Base-by-base conservation (phyloP, 805 yeast species). In the Yarrowia alimentaria region DNA sequence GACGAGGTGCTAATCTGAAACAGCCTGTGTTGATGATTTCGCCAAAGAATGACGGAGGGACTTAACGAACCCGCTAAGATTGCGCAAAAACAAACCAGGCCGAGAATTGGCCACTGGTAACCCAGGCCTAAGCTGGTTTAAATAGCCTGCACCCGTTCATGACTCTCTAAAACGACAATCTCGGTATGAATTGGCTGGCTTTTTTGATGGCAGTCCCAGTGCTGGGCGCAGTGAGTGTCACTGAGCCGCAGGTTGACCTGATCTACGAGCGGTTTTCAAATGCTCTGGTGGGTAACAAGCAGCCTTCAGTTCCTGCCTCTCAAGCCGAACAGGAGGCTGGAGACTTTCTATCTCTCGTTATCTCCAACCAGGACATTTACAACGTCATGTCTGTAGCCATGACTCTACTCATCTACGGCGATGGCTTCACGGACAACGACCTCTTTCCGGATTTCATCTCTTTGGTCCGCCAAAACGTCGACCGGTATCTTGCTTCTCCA, bases 401-500 rank as follows among this genome's bases (percentile, higher is more conserved):
- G 35, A 8, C 12, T 6, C 16, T 32, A 18, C 14, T 32, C 6
- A 12, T 32, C 2, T 32, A 8, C 10, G 35, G 35, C 14, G 35
- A 32, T 24, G 35, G 35, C 6, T 32, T 32, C 19, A 12, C 24
- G 16, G 35, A 32, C 2, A 24, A 32, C 17, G 22, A n/a, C n/a
- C n/a, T 32, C 24, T 32, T 32, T n/a, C 35, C 35, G 11, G 35
- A 32, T 5, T 32, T 32, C 16, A 24, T 32, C 24, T 19, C 35
- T 32, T 24, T 32, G 6, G 19, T 32, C 24, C 12, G 4, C 4
- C 35, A 32, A 10, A 32, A 32, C 6, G 35, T 32, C 12, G 35
- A 32, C 35, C 22, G 35, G 10, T 32, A 19, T 7, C 35, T 32
- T 3, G 35, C n/a, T 5, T 32, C 35, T 5, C 8, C 14, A 2